Base-by-base conservation (phyloP, 2,329 filamentous ascomycete genomes). In the Fusarium torulosum region DNA sequence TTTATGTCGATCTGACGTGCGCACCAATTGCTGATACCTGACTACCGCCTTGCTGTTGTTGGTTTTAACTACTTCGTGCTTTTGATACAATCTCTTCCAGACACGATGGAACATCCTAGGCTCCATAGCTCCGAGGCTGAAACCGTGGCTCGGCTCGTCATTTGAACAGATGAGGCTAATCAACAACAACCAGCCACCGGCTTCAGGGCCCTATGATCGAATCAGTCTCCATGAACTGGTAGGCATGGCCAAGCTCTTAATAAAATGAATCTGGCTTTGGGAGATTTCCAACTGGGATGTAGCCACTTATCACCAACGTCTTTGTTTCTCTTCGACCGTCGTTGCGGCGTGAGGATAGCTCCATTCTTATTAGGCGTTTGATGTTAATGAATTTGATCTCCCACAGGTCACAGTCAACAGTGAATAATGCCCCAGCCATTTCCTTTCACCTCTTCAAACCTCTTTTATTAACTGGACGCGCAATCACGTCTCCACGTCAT, bases 121-220 rank as follows among this genome's bases (percentile, higher is more conserved):
- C 46, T 68, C 58, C 71, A 63, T 71, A 60, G 67, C 60, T 49
- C 64, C 55, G 59, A 58, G 66, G 59, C 66, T 72, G 72, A 74
- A 72, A 72, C 68, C 66, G 58, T 70, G 68, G 71, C 68, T 74
- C 65, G 60, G 69, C 60, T 51, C 63, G 52, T 66, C 65, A 66
- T 70, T 58, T 59, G 60, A 58, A 49, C 56, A 61, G 61, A 67
- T 63, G 54, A 67, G 45, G 60, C 67, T 65, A 72, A 59, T 49
- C 37, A 47, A 46, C 27, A 50, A 57, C 21, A 38, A 54, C 37
- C 37, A 53, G 40, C 45, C 43, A 42, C 54, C 35, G 59, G 38
- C 62, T 59, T 61, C 19, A 42, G n/a, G 25, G 15, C 35, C 20
- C 19, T 21, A 37, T 53, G 43, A 53, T 66, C 46, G 52, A 50